Evolutionary conservation across 495 filamentous ascomycete genomes (phyloP).

Genomic region (Mycothermus thermophilus): DNA sequence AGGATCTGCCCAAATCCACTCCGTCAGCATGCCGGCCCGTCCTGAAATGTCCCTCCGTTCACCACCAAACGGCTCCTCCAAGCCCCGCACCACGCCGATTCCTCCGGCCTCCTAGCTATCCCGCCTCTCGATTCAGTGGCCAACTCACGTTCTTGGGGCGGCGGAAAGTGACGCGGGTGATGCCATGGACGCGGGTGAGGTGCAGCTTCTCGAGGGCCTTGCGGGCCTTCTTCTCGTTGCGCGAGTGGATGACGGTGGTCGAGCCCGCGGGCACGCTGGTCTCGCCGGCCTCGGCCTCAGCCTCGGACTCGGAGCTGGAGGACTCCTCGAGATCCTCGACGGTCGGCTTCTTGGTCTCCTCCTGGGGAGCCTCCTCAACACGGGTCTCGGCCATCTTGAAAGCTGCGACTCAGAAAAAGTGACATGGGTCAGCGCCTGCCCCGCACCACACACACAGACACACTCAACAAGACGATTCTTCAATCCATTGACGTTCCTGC

Average conservation of each 20-base stretch:
- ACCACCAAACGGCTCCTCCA: neutral
- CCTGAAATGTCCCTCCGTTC: neutral
- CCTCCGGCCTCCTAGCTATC: neutral
- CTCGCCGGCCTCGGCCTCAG: constrained; percentile 53
- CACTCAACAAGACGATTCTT: constrained; percentile 4
- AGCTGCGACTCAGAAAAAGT: constrained; percentile 7
- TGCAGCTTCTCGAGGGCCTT: constrained; percentile 98
- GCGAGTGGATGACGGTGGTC: constrained; percentile 80
- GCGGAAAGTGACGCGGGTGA: constrained; percentile 93
- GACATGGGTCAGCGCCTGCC: constrained; percentile 15
- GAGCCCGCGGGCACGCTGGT: constrained; percentile 70
- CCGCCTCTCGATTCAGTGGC: neutral
- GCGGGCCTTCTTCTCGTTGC: constrained; percentile 99
- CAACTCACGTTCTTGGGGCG: constrained; percentile 90
- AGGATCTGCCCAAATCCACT: constrained; percentile 54
- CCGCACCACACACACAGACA: constrained; percentile 11
- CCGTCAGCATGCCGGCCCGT: constrained; percentile 8
- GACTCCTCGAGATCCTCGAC: constrained; percentile 64
- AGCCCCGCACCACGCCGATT: constrained; percentile 2
- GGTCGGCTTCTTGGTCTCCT: constrained; percentile 61
- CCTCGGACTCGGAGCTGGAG: constrained; percentile 62
- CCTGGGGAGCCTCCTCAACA: constrained; percentile 93
- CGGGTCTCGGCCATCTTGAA: constrained; percentile 82
- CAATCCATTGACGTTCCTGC: neutral
- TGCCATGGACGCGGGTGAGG: constrained; percentile 88